Conservation (phyloP, 257 asterid genomes). For the Solanum peruvianum region DNA sequence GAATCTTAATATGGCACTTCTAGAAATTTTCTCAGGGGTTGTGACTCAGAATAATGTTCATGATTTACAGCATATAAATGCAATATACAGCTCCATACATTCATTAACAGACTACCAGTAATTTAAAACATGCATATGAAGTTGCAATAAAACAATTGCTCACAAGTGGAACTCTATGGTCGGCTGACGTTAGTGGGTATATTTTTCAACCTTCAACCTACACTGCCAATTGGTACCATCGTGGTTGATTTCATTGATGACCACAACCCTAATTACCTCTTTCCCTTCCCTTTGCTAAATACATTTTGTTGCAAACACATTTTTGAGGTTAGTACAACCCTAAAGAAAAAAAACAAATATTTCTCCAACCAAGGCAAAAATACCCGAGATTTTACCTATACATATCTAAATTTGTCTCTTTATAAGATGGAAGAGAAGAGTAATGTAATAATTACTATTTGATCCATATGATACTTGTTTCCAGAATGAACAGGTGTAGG, state of each 20-base stretch:
- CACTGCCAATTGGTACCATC: not conserved
- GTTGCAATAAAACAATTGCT: not conserved
- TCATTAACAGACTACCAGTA: not conserved
- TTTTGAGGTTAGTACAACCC: not conserved
- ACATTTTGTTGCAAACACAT: not conserved
- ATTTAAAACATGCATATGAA: not conserved
- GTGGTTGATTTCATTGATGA: not conserved
- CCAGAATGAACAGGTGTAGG: not conserved
- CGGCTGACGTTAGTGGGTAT: not conserved
- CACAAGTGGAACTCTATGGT: not conserved
- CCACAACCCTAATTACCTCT: not conserved
- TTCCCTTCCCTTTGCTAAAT: not conserved
- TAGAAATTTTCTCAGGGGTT: not conserved
- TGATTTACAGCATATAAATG: not conserved
- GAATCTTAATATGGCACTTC: not conserved
- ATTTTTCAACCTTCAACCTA: not conserved
- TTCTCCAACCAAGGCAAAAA: not conserved
- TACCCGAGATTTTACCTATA: not conserved
- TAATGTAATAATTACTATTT: not conserved
- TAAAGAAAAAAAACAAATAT: not conserved
- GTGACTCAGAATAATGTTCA: not conserved
- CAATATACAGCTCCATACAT: not conserved
- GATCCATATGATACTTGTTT: not conserved
- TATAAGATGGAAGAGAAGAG: not conserved
- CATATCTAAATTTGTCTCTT: not conserved